Conservation (phyloP, 2,329 filamentous ascomycete species). For the Myriosclerotinia scirpicola region DNA sequence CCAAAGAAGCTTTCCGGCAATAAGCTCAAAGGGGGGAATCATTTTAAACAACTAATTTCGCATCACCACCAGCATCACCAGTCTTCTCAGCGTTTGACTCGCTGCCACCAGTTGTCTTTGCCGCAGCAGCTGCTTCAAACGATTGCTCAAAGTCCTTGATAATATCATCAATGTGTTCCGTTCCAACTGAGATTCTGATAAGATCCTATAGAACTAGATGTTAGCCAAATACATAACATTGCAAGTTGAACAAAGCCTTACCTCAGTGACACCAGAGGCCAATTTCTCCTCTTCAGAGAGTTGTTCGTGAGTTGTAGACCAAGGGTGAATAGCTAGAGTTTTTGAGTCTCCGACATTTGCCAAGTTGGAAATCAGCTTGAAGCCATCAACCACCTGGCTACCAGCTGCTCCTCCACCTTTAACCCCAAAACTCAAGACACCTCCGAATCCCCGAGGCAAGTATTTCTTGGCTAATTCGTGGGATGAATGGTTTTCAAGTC, state of each 20-base stretch:
- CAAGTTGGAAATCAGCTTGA: conserved; percentile 93
- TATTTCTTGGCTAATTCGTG: conserved; percentile 84
- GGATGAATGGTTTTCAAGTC: conserved; percentile 75
- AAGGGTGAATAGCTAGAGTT: conserved; percentile 91
- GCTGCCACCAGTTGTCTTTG: conserved; percentile 39
- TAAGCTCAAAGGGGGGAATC: background rate
- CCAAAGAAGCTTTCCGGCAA: background rate
- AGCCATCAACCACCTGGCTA: conserved; percentile 84
- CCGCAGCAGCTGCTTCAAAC: conserved; percentile 61
- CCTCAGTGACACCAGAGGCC: conserved; percentile 78
- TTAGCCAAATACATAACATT: conserved; percentile 17
- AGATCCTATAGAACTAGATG: conserved; percentile 59
- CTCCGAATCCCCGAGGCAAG: conserved; percentile 79
- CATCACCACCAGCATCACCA: conserved; percentile 30
- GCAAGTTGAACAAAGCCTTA: conserved; percentile 38
- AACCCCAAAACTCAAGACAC: conserved; percentile 89
- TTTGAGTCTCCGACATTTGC: conserved; percentile 97
- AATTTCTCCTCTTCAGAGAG: conserved; percentile 77
- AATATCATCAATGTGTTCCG: conserved; percentile 96
- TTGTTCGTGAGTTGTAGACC: conserved; percentile 94
- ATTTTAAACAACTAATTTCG: conserved; percentile 36
- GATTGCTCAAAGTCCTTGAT: conserved; percentile 94
- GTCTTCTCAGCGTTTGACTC: conserved; percentile 31
- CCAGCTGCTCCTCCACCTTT: conserved; percentile 85
- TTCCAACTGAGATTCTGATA: conserved; percentile 93